phyloP scores from a whole-genome alignment of 805 yeast species.

The Candida nemodendra region DNA sequence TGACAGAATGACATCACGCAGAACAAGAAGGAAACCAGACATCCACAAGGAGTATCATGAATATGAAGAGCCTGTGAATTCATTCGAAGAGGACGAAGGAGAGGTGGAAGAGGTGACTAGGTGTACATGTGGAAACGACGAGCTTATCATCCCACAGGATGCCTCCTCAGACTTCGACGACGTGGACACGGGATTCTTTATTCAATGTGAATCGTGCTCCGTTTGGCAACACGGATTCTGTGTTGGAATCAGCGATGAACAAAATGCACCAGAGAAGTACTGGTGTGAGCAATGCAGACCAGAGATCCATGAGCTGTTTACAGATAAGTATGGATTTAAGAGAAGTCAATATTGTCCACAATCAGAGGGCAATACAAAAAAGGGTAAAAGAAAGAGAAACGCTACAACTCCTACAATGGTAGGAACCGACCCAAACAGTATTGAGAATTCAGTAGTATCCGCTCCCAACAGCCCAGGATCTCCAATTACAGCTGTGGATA shows the following conservation, averaged over 20 bases:
- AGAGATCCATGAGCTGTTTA: slow-evolving; percentile 62
- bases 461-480: slow-evolving; percentile 14
- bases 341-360: slow-evolving; percentile 50
- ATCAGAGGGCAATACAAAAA: slow-evolving; percentile 29
- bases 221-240: slow-evolving; percentile 99
- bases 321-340: slow-evolving; percentile 45
- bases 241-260: slow-evolving; percentile 76
- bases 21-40: slow-evolving; percentile 29
- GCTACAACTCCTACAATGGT: slow-evolving; percentile 7
- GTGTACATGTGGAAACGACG: slow-evolving; percentile 55
- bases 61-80: slow-evolving; percentile 14
- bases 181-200: slow-evolving; percentile 58
- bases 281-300: slow-evolving; percentile 94
- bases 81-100: slow-evolving; percentile 25
- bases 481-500: slow-evolving; percentile 11
- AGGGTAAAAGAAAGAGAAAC: slow-evolving; percentile 29
- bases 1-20: slow-evolving; percentile 28
- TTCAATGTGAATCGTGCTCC: slow-evolving; percentile 86
- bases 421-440: not conserved
- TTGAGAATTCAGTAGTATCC: slow-evolving; percentile 10
- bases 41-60: slow-evolving; percentile 22
- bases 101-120: slow-evolving; percentile 47
- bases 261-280: slow-evolving; percentile 85
- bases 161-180: slow-evolving; percentile 37
- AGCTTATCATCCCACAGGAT: slow-evolving; percentile 33